These are phyloP conservation scores for Hydnomerulius pinastri DNA, from an alignment of 768 basidiomycete species.

Conservation along the genomic window DNA sequence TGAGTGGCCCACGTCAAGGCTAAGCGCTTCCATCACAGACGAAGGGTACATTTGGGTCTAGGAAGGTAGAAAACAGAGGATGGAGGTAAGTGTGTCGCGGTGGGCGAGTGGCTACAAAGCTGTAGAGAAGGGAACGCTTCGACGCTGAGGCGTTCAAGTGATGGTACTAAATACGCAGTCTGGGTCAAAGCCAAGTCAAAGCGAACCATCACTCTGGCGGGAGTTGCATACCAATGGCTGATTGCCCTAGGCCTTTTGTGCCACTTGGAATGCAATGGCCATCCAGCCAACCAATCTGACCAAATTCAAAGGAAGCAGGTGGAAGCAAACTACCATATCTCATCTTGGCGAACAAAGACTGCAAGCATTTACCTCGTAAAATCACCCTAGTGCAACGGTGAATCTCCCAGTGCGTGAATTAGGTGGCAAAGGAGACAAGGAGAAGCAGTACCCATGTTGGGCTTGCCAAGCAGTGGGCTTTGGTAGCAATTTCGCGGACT, in stretches of 20 bases:
- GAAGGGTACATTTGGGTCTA: neutral
- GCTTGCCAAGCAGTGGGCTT: neutral
- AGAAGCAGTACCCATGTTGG: neutral
- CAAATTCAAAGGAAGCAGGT: neutral
- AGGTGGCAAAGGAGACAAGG: neutral
- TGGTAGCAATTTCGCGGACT: neutral
- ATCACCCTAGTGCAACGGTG: too few species aligned
- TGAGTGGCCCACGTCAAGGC: neutral
- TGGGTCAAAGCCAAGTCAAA: neutral
- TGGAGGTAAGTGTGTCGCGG: slow-evolving; percentile 2
- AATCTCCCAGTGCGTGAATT: too few species aligned
- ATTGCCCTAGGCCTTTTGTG: neutral
- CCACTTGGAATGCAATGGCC: slow-evolving; percentile 1
- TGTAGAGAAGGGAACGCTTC: neutral
- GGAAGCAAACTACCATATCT: neutral
- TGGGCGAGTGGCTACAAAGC: neutral
- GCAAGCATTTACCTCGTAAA: too few species aligned
- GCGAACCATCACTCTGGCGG: neutral
- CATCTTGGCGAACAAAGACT: neutral
- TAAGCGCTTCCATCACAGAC: neutral
- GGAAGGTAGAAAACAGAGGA: neutral
- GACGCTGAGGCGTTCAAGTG: neutral
- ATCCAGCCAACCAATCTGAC: neutral
- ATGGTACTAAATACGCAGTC: neutral
- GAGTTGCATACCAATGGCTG: neutral